Percentiles rank a stretch among this genome's conserved stretches.
These are phyloP conservation scores for Pichia sp. DNA, from an alignment of 1,139 yeast genomes.

Conservation along the genomic window DNA sequence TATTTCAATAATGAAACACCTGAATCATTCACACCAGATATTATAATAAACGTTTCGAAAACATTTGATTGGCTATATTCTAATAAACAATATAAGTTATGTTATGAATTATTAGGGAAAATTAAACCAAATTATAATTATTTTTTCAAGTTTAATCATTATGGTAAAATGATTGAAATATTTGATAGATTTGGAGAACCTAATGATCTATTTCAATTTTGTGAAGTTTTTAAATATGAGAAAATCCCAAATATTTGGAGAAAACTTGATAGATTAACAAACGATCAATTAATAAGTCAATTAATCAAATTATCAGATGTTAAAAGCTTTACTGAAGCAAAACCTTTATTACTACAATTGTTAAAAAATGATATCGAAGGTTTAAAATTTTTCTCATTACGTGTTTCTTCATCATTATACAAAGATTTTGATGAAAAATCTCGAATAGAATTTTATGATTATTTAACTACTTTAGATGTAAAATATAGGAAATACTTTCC, in stretches of 20 bases:
- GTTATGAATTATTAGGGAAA: conserved; percentile 10
- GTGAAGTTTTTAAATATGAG: conserved; percentile 12
- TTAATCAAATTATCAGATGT: conserved; percentile 6
- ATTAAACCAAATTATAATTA: conserved; percentile 7
- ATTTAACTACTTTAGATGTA: conserved; percentile 1
- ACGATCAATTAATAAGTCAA: conserved; percentile 4
- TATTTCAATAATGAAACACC: conserved; percentile 8
- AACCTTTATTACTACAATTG: conserved; percentile 1
- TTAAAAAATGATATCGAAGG: conserved; percentile 6
- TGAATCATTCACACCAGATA: conserved; percentile 13
- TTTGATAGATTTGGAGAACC: conserved; percentile 16
- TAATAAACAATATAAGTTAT: conserved; percentile 11
- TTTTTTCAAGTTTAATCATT: conserved; percentile 14
- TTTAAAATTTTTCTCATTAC: conserved; percentile 8
- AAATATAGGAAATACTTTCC: conserved; percentile 6
- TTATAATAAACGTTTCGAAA: conserved; percentile 11
- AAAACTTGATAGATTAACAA: conserved; percentile 6
- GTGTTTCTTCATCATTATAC: conserved; percentile 8
- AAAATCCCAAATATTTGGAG: conserved; percentile 14
- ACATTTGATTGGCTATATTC: conserved; percentile 17
- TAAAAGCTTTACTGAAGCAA: conserved; percentile 4
- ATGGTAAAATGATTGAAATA: conserved; percentile 10
- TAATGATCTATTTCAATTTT: conserved; percentile 13
- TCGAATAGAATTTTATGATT: conserved; percentile 3
- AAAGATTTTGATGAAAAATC: conserved; percentile 10